Evolutionary conservation across 768 basidiomycete species (phyloP), one percentile per base, ranked within the genome.

Genomic region (Calocybe gangraenosa): DNA sequence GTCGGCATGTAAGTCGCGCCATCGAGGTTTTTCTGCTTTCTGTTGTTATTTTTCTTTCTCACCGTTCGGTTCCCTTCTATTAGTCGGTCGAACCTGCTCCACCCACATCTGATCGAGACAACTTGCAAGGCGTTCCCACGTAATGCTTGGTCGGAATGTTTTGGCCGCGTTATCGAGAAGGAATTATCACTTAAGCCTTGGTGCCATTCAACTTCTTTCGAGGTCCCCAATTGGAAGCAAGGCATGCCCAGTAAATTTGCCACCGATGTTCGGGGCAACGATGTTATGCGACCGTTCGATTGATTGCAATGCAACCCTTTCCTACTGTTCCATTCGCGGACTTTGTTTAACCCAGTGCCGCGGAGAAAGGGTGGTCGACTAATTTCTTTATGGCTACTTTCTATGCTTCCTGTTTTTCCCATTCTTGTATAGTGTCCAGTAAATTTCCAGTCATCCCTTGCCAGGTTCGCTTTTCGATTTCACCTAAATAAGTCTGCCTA

Each of bases 201-300:
- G 74, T 75, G 71, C 57, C 73, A 75, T 57, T 65, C 66, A n/a
- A 57, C 69, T 25, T 65, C 70, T 23, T 77, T 76, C 48, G 75
- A 76, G 51, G 52, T 65, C 4, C 69, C 74, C 7, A 60, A 60
- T 50, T 75, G 73, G 73, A 65, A 56, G 53, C 52, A 58, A 39
- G 74, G 73, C 13, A 61, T 64, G n/a, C 52, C 52, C 40, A 75
- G 74, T 51, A 68, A 70, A 43, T 77, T 77, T 52, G 72, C 71
- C 22, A 67, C 65, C 33, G 71, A 74, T 47, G 71, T 77, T 43
- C 61, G 67, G 38, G 64, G 62, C 22, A 76, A 75, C 54, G 58
- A 57, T 0, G 61, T 65, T 21, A 74, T 75, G 72, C 58, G 61
- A 28, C 59, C 62, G 11, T 71, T 63, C 49, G 69, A 73, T 39